Base-by-base conservation (phyloP, 2,329 filamentous ascomycete genomes). In the Thielaviopsis populi region DNA sequence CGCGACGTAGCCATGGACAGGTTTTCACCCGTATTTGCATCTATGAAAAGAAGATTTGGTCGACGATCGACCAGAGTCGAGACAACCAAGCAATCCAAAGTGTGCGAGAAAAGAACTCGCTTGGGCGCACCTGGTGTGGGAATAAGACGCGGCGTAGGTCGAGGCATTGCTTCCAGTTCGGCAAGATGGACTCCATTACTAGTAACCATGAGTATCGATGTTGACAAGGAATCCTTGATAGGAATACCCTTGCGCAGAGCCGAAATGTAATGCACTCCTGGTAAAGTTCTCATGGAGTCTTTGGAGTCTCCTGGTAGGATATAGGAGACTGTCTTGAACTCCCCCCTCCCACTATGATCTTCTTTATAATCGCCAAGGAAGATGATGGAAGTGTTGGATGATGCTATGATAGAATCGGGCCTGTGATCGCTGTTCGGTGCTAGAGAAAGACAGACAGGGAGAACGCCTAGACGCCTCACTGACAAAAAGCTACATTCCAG, bases 41-140 rank as follows among this genome's bases (percentile, higher is more conserved):
- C 80, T 37, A 86, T 70, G 64, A 86, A 85, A 27, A 77, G 73
- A 30, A 86, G 70, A 1, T 78, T 80, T 8, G 81, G 75, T 33
- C 72, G 72, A 3, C 76, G 72, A 3, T 75, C 72, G 10, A 74
- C 69, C 10, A 74, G 72, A 19, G 81, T 74, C 0, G 78, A 80
- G n/a, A 82, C 80, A 46, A 86, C 71, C 33, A 82, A 75, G 67
- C 76, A 81, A 46, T 79, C 75, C 59, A 83, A 75, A 7, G 72
- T 72, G 42, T 77, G 74, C 1, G 81, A 85, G 69, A 82, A 84
- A 3, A 86, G 71, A 1, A 85, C 68, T 50, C 79, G 78, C 13
- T 72, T 73, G 1, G 81, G 81, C 1, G 78, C 78, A 8, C 79
- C 79, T 1, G 73, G 68, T 1, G 83, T 68, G 0, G 74, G 72